Base-by-base conservation (phyloP, 768 basidiomycete species). In the Boletus vermiculosoides region DNA sequence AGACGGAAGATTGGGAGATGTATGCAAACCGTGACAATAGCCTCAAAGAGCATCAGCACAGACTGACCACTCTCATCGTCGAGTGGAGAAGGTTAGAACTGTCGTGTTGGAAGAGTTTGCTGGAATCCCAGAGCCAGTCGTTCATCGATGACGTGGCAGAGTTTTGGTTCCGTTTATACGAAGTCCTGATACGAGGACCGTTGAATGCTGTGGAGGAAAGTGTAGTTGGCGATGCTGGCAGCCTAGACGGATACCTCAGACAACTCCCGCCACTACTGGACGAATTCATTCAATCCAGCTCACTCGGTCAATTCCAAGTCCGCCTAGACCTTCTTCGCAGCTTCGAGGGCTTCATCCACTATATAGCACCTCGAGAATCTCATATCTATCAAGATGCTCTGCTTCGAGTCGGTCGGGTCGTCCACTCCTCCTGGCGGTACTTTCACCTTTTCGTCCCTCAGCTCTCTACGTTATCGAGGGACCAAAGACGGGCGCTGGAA, bases 1-100 rank as follows among this genome's bases (percentile, higher is more conserved):
- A 96, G 59, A 92, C 84, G 23, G 91, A 94, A 51, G 96, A 98
- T 66, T 99, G 97, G 97, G 94, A 99, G 69, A 85, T 86, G 63
- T 98, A 90, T 67, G 88, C 96, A n/a, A 94, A 93, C 73, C 80
- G 85, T n/a, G 86, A 89, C 42, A 98, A 94, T 66, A 86, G 86
- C 41, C 80, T 99, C 61, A 84, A 81, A 65, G 52, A 68, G 1
- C 77, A 90, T 64, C 93, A 85, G 57, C 81, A 83, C 25, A 78
- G 77, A 4, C 70, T 97, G 23, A 88, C 83, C 12, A 73, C 71
- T 25, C 78, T 94, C 46, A 89, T 98, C 45, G 85, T 99, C 47
- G 82, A 84, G 11, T 98, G 97, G 97, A 80, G 97, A 52, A 82
- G 92, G 31, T 75, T 95, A 54, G 97, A 99, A 67, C 75, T 99